A percentile compares a stretch with the other conserved stretches of the same genome.
These are phyloP conservation scores for Pleurotus djamor DNA, from an alignment of 768 basidiomycete genomes.

Conservation along the genomic window DNA sequence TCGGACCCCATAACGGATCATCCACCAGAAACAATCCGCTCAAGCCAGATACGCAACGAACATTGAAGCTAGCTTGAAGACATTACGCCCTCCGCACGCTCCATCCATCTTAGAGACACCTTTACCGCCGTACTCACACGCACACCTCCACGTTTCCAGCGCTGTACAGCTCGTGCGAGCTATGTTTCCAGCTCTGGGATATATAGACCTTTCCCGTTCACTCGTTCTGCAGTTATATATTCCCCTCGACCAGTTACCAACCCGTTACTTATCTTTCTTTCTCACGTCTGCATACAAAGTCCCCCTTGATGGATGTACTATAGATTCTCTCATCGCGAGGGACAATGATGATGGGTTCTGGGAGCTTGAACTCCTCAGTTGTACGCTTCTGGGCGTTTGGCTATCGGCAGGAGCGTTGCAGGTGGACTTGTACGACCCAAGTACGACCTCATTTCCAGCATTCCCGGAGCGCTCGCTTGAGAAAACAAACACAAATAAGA, in stretches of 20 bases:
- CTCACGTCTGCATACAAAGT: neutral
- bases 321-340: neutral
- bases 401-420: no score
- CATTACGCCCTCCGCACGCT: neutral
- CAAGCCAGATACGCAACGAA: neutral
- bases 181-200: neutral
- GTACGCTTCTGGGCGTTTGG: no score
- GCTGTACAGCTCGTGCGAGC: no score
- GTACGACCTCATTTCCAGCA: no score
- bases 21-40: conserved; percentile 5
- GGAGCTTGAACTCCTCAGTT: no score
- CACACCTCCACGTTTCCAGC: no score
- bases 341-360: no score
- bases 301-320: neutral
- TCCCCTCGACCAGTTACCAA: neutral
- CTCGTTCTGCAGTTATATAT: neutral
- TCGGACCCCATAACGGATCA: conserved; percentile 19
- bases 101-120: neutral
- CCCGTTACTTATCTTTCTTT: neutral
- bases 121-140: neutral
- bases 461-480: no score
- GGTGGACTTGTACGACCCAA: no score
- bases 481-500: neutral
- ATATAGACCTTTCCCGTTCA: neutral
- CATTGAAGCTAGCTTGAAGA: no score